Conservation (phyloP, 2,329 filamentous ascomycete genomes). For the Xylaria sp. region DNA sequence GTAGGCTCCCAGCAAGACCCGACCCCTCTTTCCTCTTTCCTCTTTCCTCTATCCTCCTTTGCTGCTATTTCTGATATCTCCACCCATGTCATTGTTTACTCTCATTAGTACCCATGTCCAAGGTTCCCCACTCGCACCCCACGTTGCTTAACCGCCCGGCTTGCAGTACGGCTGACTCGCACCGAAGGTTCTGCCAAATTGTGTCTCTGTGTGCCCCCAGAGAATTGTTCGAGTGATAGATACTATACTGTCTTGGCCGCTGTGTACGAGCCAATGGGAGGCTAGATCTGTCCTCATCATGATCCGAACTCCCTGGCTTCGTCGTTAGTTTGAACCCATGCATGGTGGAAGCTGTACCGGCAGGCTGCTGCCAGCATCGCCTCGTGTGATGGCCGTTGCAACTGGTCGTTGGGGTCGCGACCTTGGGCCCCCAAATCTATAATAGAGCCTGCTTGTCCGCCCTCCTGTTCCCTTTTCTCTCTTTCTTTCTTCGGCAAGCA, state of each 20-base stretch:
- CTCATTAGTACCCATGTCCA: conserved; percentile 16
- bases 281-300: conserved; percentile 24
- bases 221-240: conserved; percentile 38
- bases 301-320: conserved; percentile 41
- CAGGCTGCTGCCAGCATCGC: conserved; percentile 41
- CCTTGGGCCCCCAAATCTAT: conserved; percentile 54
- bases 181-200: conserved; percentile 45
- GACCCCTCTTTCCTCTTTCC: conserved; percentile 7
- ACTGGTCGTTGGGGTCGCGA: conserved; percentile 48
- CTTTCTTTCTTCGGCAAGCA: conserved; percentile 75
- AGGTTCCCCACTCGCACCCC: conserved; percentile 42
- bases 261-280: conserved; percentile 46
- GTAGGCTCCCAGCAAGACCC: conserved; percentile 31
- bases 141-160: conserved; percentile 55
- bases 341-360: conserved; percentile 39
- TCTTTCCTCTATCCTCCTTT: neutral
- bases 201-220: conserved; percentile 39
- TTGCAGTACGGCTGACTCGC: conserved; percentile 52
- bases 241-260: conserved; percentile 41
- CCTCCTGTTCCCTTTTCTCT: conserved; percentile 55
- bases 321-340: conserved; percentile 36
- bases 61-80: conserved; percentile 39
- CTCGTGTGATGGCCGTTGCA: conserved; percentile 36
- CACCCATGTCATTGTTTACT: conserved; percentile 32
- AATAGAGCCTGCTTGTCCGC: conserved; percentile 55